A percentile compares a stretch with the other conserved stretches of the same genome.
phyloP scores from a whole-genome alignment of 441 rosid species.

The Gossypium schwendimanii region DNA sequence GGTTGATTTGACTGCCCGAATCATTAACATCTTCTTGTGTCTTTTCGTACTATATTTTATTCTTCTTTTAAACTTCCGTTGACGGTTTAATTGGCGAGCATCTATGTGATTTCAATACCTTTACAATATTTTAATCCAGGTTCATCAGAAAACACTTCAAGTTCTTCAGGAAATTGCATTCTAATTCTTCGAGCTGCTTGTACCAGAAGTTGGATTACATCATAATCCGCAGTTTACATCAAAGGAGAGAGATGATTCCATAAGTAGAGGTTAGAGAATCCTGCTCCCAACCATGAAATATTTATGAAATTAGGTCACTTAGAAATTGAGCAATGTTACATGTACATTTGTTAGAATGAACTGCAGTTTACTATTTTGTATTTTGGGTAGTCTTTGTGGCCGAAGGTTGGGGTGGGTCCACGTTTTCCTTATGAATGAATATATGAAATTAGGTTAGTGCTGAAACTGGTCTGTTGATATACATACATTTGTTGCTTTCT shows the following conservation, averaged over 20 bases:
- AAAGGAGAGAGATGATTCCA: background rate
- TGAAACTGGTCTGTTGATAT: background rate
- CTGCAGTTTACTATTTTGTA: background rate
- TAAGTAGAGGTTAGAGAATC: slow-evolving; percentile 2
- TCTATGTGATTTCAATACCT: background rate
- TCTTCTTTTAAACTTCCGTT: background rate
- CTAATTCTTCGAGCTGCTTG: slow-evolving; percentile 25
- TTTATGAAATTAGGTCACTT: background rate
- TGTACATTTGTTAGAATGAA: slow-evolving; percentile 3
- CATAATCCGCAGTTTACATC: background rate
- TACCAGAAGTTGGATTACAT: slow-evolving; percentile 2
- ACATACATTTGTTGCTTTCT: background rate
- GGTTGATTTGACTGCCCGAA: background rate
- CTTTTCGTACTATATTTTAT: background rate
- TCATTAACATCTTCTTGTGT: background rate
- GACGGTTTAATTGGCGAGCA: background rate
- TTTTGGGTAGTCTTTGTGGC: background rate
- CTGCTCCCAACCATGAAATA: background rate
- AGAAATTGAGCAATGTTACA: background rate
- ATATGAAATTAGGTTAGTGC: background rate
- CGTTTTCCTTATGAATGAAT: background rate
- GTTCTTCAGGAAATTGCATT: slow-evolving; percentile 89
- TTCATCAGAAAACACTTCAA: slow-evolving; percentile 84
- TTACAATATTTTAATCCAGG: slow-evolving; percentile 36
- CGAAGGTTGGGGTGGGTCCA: background rate